Conservation (phyloP, 352 stramenopile species). For the Pythium catenulatum region DNA sequence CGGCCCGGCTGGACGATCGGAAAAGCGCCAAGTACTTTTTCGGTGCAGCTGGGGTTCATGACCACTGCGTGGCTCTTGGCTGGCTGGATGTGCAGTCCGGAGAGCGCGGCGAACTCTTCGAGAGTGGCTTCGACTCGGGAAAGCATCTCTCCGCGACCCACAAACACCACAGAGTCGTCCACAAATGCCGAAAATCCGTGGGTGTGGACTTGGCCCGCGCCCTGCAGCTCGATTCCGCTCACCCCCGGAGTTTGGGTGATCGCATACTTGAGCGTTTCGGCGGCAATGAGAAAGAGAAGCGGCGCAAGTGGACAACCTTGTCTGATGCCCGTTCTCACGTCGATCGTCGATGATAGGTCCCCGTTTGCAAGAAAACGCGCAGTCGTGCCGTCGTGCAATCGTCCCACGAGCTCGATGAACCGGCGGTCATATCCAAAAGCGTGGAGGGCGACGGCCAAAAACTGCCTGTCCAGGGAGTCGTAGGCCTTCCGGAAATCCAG, state of each 20-base stretch:
- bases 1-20: background rate
- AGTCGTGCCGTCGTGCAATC: constrained; percentile 2
- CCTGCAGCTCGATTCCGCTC: background rate
- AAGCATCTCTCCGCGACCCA: background rate
- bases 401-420: constrained; percentile 16
- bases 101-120: constrained; percentile 6
- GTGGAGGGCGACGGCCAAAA: background rate
- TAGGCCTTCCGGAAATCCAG: constrained; percentile 52
- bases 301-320: constrained; percentile 60
- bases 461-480: constrained; percentile 34
- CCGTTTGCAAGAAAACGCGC: constrained; percentile 39
- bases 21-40: background rate
- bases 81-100: constrained; percentile 42
- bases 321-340: constrained; percentile 39
- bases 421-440: background rate
- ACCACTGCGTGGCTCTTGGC: constrained; percentile 29
- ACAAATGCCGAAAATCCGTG: constrained; percentile 55
- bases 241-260: background rate
- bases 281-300: constrained; percentile 55
- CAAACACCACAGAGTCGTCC: constrained; percentile 51
- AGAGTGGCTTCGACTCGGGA: background rate
- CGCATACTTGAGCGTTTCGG: constrained; percentile 37
- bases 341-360: background rate
- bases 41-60: background rate
- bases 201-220: too few relatives aligned